phyloP scores from a whole-genome alignment of 2,329 filamentous ascomycete genomes.

The Curvularia sp. region DNA sequence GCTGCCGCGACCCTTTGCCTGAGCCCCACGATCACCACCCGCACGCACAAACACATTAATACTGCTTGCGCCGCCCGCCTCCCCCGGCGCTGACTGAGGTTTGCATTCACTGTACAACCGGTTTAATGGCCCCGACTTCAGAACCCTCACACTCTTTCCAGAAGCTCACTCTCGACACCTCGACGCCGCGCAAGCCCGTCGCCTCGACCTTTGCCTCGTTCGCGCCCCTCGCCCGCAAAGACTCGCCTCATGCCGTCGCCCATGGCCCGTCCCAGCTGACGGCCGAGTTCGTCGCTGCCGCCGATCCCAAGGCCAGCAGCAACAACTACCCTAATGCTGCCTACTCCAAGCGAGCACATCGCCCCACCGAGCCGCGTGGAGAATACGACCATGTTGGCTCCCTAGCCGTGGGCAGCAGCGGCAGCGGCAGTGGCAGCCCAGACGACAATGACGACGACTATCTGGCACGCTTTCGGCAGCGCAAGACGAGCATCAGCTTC shows the following conservation, averaged over 20 bases:
- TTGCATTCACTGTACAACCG: constrained; percentile 44
- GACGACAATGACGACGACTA: constrained; percentile 30
- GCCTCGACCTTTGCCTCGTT: constrained; percentile 47
- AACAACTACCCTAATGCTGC: too few species aligned
- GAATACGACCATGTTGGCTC: constrained; percentile 28
- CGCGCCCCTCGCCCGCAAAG: constrained; percentile 44
- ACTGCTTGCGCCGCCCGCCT: constrained; percentile 20
- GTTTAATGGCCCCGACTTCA: constrained; percentile 50
- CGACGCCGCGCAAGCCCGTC: constrained; percentile 42
- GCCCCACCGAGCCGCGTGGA: constrained; percentile 2
- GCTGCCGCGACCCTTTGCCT: constrained; percentile 31
- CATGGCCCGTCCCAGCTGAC: constrained; percentile 31
- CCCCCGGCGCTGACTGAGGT: constrained; percentile 35
- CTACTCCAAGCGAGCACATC: constrained; percentile 14
- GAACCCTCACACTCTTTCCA: constrained; percentile 52
- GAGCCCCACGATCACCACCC: constrained; percentile 33
- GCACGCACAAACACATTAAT: constrained; percentile 33
- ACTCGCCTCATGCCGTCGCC: constrained; percentile 32
- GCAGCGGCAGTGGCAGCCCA: constrained; percentile 19
- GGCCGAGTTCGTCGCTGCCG: constrained; percentile 27
- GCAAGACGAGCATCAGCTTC: constrained; percentile 52
- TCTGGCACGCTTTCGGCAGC: constrained; percentile 40
- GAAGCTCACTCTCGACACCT: constrained; percentile 53
- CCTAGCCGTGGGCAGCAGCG: constrained; percentile 35
- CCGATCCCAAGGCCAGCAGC: constrained; percentile 16